These are phyloP conservation scores for Rhizopus delemar DNA, from an alignment of 371 early-diverging fungal genomes.

Conservation along the genomic window DNA sequence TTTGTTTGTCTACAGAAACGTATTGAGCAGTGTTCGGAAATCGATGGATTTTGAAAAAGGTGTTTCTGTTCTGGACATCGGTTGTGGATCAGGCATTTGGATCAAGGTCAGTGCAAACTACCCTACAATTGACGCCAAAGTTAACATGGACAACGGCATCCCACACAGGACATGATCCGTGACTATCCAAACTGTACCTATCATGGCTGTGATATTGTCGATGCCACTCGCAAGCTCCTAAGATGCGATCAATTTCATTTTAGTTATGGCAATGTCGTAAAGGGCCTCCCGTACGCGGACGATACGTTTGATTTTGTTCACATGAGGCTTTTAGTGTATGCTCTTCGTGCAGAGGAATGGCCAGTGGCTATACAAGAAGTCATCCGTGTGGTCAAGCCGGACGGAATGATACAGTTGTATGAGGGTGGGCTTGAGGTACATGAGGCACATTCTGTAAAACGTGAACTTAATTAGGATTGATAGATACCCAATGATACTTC, in stretches of 20 bases:
- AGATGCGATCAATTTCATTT: constrained; percentile 10
- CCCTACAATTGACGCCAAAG: neutral
- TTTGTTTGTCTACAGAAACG: neutral
- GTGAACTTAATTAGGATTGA: no score
- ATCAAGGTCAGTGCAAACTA: constrained; percentile 10
- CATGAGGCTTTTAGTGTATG: constrained; percentile 16
- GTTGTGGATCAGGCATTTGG: constrained; percentile 27
- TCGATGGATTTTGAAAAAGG: constrained; percentile 11
- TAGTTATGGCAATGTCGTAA: constrained; percentile 11
- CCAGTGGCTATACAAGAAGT: constrained; percentile 16
- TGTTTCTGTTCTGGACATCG: constrained; percentile 15
- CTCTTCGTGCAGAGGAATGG: constrained; percentile 22
- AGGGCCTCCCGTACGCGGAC: constrained; percentile 17
- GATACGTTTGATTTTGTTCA: constrained; percentile 27
- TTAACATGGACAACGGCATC: neutral
- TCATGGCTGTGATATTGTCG: constrained; percentile 23
- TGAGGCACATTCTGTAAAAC: no score
- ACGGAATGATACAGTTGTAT: constrained; percentile 12
- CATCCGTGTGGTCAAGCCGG: constrained; percentile 19
- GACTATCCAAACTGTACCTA: constrained; percentile 21
- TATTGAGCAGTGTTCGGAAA: neutral
- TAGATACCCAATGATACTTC: neutral
- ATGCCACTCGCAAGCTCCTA: constrained; percentile 9
- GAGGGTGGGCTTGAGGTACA: constrained; percentile 13
- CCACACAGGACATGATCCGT: constrained; percentile 14